These are phyloP conservation scores for Kwoniella mangroviensis DNA, from an alignment of 768 basidiomycete species.

Conservation along the genomic window DNA sequence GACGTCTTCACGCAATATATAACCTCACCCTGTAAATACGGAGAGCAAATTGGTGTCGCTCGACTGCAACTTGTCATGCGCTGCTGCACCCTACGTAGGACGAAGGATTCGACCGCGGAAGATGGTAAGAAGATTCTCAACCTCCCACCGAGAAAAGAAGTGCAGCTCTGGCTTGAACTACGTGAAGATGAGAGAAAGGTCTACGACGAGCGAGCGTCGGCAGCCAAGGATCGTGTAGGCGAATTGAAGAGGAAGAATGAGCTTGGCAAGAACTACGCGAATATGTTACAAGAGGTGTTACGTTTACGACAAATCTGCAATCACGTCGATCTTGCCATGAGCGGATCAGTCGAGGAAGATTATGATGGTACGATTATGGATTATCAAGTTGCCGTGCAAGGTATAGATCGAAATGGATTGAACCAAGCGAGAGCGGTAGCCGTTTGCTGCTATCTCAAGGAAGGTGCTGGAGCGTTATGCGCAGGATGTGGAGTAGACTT, in stretches of 20 bases:
- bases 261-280: slow-evolving; percentile 98
- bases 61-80: slow-evolving; percentile 97
- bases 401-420: slow-evolving; percentile 78
- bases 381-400: slow-evolving; percentile 78
- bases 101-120: slow-evolving; percentile 82
- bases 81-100: slow-evolving; percentile 91
- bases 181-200: slow-evolving; percentile 78
- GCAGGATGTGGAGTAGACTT: slow-evolving; percentile 84
- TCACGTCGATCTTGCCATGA: slow-evolving; percentile 70
- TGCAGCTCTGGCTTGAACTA: slow-evolving; percentile 82
- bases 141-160: slow-evolving; percentile 87
- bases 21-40: slow-evolving; percentile 88
- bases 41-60: slow-evolving; percentile 77
- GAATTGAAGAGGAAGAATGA: slow-evolving; percentile 85
- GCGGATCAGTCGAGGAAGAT: slow-evolving; percentile 61
- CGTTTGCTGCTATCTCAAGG: slow-evolving; percentile 82
- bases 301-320: slow-evolving; percentile 97
- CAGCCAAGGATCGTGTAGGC: slow-evolving; percentile 89
- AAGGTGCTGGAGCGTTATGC: slow-evolving; percentile 85
- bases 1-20: slow-evolving; percentile 90
- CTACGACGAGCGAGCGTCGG: slow-evolving; percentile 85
- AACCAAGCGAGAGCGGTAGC: slow-evolving; percentile 72
- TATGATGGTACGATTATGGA: slow-evolving; percentile 60
- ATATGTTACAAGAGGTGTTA: slow-evolving; percentile 93
- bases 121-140: slow-evolving; percentile 84